phyloP scores from a whole-genome alignment of 495 filamentous ascomycete genomes.

The Tirmania nivea region DNA sequence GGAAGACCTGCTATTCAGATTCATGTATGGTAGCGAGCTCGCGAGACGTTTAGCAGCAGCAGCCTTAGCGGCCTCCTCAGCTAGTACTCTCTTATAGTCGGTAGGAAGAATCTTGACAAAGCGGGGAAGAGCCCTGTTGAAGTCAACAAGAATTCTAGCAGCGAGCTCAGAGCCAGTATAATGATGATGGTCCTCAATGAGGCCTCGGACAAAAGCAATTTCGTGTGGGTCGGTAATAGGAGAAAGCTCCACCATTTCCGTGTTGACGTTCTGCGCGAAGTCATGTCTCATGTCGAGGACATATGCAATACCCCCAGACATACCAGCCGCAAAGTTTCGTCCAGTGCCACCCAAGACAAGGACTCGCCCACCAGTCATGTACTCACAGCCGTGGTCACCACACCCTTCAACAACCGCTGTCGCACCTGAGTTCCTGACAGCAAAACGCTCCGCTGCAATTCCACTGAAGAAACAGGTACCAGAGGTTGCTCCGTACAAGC shows the following conservation, averaged over 20 bases:
- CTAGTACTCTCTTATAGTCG: conserved; percentile 90
- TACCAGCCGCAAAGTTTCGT: conserved; percentile 98
- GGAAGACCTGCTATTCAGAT: conserved; percentile 44
- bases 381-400: conserved; percentile 96
- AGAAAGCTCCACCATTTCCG: conserved; percentile 93
- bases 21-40: conserved; percentile 29
- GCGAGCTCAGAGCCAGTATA: conserved; percentile 97
- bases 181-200: conserved; percentile 97
- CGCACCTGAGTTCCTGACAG: conserved; percentile 91
- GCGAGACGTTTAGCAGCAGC: conserved; percentile 44
- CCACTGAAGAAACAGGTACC: conserved; percentile 97
- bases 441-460: conserved; percentile 91
- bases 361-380: conserved; percentile 97
- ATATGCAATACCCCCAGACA: conserved; percentile 98
- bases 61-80: conserved; percentile 66
- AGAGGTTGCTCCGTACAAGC: conserved; percentile 85
- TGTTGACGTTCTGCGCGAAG: conserved; percentile 88
- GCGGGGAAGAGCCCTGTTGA: conserved; percentile 73
- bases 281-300: conserved; percentile 81
- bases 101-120: conserved; percentile 90
- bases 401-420: conserved; percentile 94
- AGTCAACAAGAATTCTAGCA: conserved; percentile 89
- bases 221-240: conserved; percentile 72
- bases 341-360: conserved; percentile 77
- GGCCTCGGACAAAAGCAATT: conserved; percentile 78